A percentile compares a stretch with the other conserved stretches of the same genome.
Conservation (phyloP, 257 asterid species). For the Ehretia macrophylla region DNA sequence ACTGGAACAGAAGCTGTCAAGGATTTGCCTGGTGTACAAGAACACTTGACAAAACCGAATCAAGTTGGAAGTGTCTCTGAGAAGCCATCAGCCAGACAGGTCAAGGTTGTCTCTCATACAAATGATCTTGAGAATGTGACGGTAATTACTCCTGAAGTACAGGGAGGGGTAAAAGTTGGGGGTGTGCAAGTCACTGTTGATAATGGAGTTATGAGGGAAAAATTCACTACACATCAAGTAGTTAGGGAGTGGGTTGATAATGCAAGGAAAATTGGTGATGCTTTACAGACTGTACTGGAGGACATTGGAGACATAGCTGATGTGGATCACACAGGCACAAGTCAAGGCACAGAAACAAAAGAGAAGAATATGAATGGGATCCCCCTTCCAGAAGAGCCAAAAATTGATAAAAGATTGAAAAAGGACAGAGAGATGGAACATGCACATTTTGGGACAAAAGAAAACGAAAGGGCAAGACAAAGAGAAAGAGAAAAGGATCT, state of each 20-base stretch:
- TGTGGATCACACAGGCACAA: conserved; percentile 26
- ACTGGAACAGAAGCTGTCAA: conserved; percentile 13
- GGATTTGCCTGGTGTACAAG: conserved; percentile 20
- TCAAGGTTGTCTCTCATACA: conserved; percentile 22
- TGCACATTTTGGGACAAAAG: conserved; percentile 50
- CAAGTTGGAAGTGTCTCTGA: conserved; percentile 26
- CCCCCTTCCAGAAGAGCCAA: conserved; percentile 30
- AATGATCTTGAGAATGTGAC: conserved; percentile 22
- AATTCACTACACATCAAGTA: conserved; percentile 24
- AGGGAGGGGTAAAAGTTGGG: conserved; percentile 5
- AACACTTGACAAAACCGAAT: conserved; percentile 25
- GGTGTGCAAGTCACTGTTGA: conserved; percentile 27
- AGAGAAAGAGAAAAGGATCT: conserved; percentile 94
- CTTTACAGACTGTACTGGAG: conserved; percentile 32
- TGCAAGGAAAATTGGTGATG: conserved; percentile 40
- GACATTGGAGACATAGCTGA: conserved; percentile 24
- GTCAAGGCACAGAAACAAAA: conserved; percentile 35
- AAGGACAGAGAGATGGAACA: conserved; percentile 50
- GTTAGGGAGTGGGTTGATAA: conserved; percentile 29
- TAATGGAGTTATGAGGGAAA: conserved; percentile 31
- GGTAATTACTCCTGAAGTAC: conserved; percentile 21
- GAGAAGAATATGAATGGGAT: conserved; percentile 30
- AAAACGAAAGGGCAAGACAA: conserved; percentile 89
- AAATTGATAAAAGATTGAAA: conserved; percentile 35
- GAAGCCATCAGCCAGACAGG: conserved; percentile 19